Percentiles rank a stretch among this genome's conserved stretches.
These are phyloP conservation scores for Mortierella sp. DNA, from an alignment of 371 early-diverging fungal genomes.

Conservation along the genomic window DNA sequence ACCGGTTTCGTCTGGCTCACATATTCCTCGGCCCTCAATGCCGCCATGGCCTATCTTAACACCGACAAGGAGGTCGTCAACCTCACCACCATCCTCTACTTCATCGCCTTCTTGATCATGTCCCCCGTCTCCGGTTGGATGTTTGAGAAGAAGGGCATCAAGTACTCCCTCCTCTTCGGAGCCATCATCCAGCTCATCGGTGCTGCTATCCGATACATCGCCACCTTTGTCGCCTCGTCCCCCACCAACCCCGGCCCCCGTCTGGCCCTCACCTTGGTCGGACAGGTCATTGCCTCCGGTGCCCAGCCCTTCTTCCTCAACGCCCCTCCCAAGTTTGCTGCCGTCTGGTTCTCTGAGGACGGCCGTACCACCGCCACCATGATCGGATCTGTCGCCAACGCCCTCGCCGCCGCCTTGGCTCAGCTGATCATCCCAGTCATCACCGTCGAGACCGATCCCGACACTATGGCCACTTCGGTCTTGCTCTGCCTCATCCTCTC, in stretches of 20 bases:
- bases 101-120: slow-evolving; percentile 63
- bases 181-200: slow-evolving; percentile 64
- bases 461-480: slow-evolving; percentile 59
- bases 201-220: slow-evolving; percentile 70
- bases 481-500: slow-evolving; percentile 65
- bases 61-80: slow-evolving; percentile 46
- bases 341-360: slow-evolving; percentile 76
- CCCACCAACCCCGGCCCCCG: slow-evolving; percentile 59
- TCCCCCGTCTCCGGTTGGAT: slow-evolving; percentile 61
- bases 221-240: slow-evolving; percentile 58
- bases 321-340: slow-evolving; percentile 72
- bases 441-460: slow-evolving; percentile 52
- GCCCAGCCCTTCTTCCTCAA: slow-evolving; percentile 75
- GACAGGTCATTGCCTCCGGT: slow-evolving; percentile 73
- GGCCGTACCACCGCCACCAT: slow-evolving; percentile 75
- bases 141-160: slow-evolving; percentile 64
- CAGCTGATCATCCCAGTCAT: slow-evolving; percentile 69
- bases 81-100: slow-evolving; percentile 63
- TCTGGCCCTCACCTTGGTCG: slow-evolving; percentile 65
- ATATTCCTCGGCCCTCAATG: slow-evolving; percentile 39
- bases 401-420: slow-evolving; percentile 68
- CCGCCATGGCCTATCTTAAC: slow-evolving; percentile 43
- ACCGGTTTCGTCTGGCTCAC: slow-evolving; percentile 58
- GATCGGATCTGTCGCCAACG: slow-evolving; percentile 63
- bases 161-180: slow-evolving; percentile 65